Conservation (phyloP, 2,329 filamentous ascomycete species). For the Hypoxylon sp. region DNA sequence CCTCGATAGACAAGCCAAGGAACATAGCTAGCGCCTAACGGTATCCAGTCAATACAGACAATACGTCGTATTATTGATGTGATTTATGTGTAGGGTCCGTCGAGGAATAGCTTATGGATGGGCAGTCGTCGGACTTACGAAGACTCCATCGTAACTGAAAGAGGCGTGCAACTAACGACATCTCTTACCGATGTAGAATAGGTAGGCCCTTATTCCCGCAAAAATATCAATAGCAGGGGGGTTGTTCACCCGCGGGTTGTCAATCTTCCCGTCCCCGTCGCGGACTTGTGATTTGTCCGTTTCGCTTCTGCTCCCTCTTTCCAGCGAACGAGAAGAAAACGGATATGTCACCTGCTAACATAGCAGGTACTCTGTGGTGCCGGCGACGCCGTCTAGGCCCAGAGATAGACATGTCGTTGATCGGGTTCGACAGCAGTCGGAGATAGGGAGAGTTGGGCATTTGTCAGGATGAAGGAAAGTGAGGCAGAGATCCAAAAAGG, state of each 20-base stretch:
- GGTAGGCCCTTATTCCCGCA: slow-evolving; percentile 21
- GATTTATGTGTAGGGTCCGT: slow-evolving; percentile 7
- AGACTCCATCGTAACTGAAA: slow-evolving; percentile 12
- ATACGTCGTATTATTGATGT: slow-evolving; percentile 31
- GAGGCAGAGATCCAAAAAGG: slow-evolving; percentile 44
- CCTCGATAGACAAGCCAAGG: slow-evolving; percentile 27
- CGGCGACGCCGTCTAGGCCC: slow-evolving; percentile 32
- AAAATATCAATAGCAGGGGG: slow-evolving; percentile 16
- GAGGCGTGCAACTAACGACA: slow-evolving; percentile 37
- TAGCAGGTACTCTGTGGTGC: slow-evolving; percentile 25
- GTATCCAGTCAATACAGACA: slow-evolving; percentile 23
- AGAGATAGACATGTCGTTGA: slow-evolving; percentile 24
- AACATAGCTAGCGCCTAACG: slow-evolving; percentile 20
- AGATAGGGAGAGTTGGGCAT: slow-evolving; percentile 38
- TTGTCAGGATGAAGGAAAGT: slow-evolving; percentile 40
- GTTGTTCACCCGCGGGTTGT: slow-evolving; percentile 30
- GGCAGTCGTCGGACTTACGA: slow-evolving; percentile 37
- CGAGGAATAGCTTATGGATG: slow-evolving; percentile 21
- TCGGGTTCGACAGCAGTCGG: slow-evolving; percentile 31
- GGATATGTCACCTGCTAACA: slow-evolving; percentile 23
- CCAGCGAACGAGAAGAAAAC: slow-evolving; percentile 7
- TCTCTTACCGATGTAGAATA: slow-evolving; percentile 22
- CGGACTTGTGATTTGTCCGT: slow-evolving; percentile 39
- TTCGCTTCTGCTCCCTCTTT: slow-evolving; percentile 19
- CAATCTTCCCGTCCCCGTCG: slow-evolving; percentile 31